Evolutionary conservation across 2,329 filamentous ascomycete genomes (phyloP).

Genomic region (Lojkania enalia): DNA sequence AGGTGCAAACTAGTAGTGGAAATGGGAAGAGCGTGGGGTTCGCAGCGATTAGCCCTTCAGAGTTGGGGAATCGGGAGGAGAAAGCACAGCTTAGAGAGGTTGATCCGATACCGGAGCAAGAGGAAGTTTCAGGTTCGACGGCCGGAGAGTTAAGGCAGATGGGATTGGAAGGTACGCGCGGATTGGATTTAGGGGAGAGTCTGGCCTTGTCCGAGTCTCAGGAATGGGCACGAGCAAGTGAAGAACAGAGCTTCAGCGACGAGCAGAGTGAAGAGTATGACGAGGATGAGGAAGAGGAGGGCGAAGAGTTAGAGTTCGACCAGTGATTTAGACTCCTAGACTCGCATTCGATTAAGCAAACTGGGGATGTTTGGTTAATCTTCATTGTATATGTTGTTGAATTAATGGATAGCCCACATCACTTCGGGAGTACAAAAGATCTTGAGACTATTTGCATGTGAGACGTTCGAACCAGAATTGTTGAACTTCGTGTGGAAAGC

Average conservation of each 20-base stretch:
- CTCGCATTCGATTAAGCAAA: no score
- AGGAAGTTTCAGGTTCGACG: constrained; percentile 16
- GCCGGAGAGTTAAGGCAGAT: constrained; percentile 11
- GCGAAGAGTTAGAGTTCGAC: constrained; percentile 23
- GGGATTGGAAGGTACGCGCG: constrained; percentile 24
- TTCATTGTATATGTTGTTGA: neutral
- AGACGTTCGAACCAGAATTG: no score
- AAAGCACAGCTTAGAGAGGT: constrained; percentile 24
- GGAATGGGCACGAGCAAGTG: constrained; percentile 43
- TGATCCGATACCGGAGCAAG: constrained; percentile 38
- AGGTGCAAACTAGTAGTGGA: constrained; percentile 20
- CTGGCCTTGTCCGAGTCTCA: constrained; percentile 37
- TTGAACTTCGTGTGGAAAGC: no score
- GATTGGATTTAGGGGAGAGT: constrained; percentile 32
- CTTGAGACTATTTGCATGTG: no score
- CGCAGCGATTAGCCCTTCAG: constrained; percentile 27
- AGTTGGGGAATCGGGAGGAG: constrained; percentile 10
- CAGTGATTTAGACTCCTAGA: no score
- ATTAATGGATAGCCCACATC: neutral
- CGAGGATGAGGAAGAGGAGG: constrained; percentile 42
- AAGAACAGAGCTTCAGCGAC: constrained; percentile 25
- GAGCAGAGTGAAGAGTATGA: constrained; percentile 44
- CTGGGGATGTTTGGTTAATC: no score
- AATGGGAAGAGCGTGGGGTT: constrained; percentile 32
- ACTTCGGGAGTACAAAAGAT: neutral